Base-by-base conservation (phyloP, 768 basidiomycete species). In the Lentinula edodes region DNA sequence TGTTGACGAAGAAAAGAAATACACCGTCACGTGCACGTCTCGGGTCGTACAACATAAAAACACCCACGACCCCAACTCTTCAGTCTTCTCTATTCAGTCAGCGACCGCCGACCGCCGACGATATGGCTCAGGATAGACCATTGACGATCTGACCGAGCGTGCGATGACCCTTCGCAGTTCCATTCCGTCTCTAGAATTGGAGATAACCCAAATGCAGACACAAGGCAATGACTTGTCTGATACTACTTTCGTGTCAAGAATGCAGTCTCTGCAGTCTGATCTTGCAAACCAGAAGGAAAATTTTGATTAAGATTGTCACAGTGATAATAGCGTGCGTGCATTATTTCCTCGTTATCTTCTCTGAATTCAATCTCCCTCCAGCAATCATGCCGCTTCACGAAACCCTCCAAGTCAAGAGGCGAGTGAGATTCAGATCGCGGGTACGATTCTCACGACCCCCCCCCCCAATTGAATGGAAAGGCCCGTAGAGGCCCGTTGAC, bases 211-310 rank as follows among this genome's bases (percentile, higher is more conserved):
- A 55, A 59, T 70, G n/a, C 65, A 64, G 2, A 61, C 59, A 35
- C 68, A 68, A 48, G 66, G 66, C 9, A 36, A 65, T 10, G 63
- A 64, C 32, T 61, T 65, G 41, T 61, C 65, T 10, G 73, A 73
- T 34, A 63, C 64, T 12, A 34, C 61, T 34, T 63, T 66, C 13
- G 20, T 69, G 39, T 61, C 57, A n/a, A 71, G 68, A 61, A 68
- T 70, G 59, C 66, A 63, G 1, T 15, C 9, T 18, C 5, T 71
- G n/a, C 62, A 66, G n/a, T 58, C 59, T 5, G 75, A 78, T 2
- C 63, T 75, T 16, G 66, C 65, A 45, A 54, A 28, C 32, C 74
- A 73, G 64, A 80, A 75, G 70, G 82, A 84, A 0, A 0, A 53
- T 74, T 57, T 67, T 77, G 39, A 53, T 52, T 53, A 79, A 75